Evolutionary conservation across 83 land plant species (phyloP), one percentile per base, ranked within the genome.

Genomic region (Isoetes engelmannii): DNA sequence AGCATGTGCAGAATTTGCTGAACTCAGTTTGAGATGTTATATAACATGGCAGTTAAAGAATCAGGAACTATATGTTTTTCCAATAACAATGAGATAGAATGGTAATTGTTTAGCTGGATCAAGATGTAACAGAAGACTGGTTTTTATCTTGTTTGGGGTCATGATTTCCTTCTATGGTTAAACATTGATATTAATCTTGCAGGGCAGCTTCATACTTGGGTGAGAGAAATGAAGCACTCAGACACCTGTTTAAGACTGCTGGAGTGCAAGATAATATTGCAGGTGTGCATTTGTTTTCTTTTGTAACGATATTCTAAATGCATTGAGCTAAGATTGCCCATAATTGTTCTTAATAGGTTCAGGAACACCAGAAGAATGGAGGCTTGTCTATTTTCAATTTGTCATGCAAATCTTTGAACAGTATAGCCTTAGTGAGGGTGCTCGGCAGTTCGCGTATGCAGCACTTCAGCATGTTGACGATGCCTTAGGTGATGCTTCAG

Each of bases 401-500:
- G 90, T 78, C 20, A 94, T 94, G 96, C 90, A 90, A 68, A 64
- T 94, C 45, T 94, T 94, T 83, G 99, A 94, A 80, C 99, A 88
- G 61, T 84, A 90, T 67, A 80, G 75, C 70, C 56, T 88, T 51
- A 83, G 84, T 81, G 88, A 85, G 73, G 97, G 86, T 56, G 96
- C 96, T 54, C 76, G 85, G 67, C 87, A 90, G 68, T 94, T 94
- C 84, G 96, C 99, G 56, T 82, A 74, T 78, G 92, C 99, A 60
- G 96, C 99, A 48, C 84, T 94, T 67, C 90, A 90, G 70, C 93
- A 84, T 71, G 97, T 86, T 58, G 99, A 94, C 81, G 87, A 84
- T 76, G 86, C 87, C 51, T 44, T 74, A 61, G 68, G 77, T 53
- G 44, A 53, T 5, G 7, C 21, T 70, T 61, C 54, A 53, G 69